Base-by-base conservation (phyloP, 176 grass and related monocot genomes). In the Rhipidocladum racemiflorum region DNA sequence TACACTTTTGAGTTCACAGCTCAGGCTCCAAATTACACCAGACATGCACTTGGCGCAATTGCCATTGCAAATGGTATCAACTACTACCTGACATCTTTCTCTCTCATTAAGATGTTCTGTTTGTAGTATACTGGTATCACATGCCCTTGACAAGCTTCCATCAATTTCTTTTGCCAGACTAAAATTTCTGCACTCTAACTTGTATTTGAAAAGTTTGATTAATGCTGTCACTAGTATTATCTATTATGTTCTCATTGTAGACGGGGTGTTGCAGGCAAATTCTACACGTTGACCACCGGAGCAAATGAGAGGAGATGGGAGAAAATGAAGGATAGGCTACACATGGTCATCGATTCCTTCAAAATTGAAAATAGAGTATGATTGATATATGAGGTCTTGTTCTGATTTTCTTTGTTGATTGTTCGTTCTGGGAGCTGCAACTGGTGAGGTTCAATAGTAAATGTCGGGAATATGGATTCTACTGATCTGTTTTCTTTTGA, bases 231-330 rank as follows among this genome's bases (percentile, higher is more conserved):
- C 28, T 29, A 83, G 30, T 55, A 8, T 66, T 10, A 76, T 54
- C 29, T 69, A 20, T 21, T 62, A 16, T 64, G 45, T 54, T 43
- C 25, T 85, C 43, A 30, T 81, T 65, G 9, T 82, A 20, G 12
- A 68, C 59, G 61, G 62, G 20, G 65, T 72, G 16, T 82, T 68
- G 66, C 89, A 95, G 91, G 96, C 4, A 98, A 98, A 68, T 98
- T 95, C 75, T 95, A 93, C 83, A 95, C 93, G 24, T 62, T 99
- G 64, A 95, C 93, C 2, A 99, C 93, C 29, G 91, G 96, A 61
- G 89, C 96, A 79, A 99, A 93, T 32, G 92, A 99, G 77, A 91
- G 93, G 77, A 95, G 96, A 93, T 99, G 96, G 96, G 93, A 85
- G 25, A 95, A 95, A 65, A 99, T 99, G 91, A 95, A 95, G 85